Percentiles rank a stretch among this genome's conserved stretches.
These are phyloP conservation scores for Exophiala alcalophila DNA, from an alignment of 2,329 filamentous ascomycete species.

Conservation along the genomic window DNA sequence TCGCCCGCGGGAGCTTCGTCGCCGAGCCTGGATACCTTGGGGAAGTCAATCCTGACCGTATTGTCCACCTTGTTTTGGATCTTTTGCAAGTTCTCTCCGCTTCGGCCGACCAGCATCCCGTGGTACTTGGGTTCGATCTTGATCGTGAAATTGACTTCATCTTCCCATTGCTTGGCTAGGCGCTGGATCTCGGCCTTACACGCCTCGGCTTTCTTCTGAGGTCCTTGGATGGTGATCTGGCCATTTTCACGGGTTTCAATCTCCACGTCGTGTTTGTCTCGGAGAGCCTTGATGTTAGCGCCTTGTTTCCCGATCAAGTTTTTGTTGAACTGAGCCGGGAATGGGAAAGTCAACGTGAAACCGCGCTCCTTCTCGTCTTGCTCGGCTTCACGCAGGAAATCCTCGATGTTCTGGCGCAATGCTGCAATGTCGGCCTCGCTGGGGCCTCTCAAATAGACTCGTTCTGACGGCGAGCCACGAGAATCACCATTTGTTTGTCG, in stretches of 20 bases:
- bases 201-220: constrained; percentile 87
- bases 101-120: constrained; percentile 84
- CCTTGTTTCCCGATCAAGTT: constrained; percentile 69
- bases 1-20: constrained; percentile 72
- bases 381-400: constrained; percentile 83
- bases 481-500: constrained; percentile 15
- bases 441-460: constrained; percentile 60
- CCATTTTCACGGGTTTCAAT: constrained; percentile 84
- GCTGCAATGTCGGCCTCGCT: constrained; percentile 63
- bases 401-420: constrained; percentile 68
- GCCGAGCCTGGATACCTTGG: constrained; percentile 55
- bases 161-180: constrained; percentile 77
- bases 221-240: constrained; percentile 92
- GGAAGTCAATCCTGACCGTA: constrained; percentile 87
- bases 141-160: constrained; percentile 81
- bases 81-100: constrained; percentile 83
- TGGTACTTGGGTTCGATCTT: constrained; percentile 95
- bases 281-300: constrained; percentile 66
- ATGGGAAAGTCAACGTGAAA: constrained; percentile 82
- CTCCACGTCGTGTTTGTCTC: constrained; percentile 68
- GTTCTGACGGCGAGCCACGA: constrained; percentile 22
- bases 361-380: constrained; percentile 91
- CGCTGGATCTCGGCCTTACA: constrained; percentile 78
- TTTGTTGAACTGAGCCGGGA: constrained; percentile 91
- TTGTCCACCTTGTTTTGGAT: constrained; percentile 82